Conservation (phyloP, 163 green algal species). For the Coccomyxa subellipsoidea region DNA sequence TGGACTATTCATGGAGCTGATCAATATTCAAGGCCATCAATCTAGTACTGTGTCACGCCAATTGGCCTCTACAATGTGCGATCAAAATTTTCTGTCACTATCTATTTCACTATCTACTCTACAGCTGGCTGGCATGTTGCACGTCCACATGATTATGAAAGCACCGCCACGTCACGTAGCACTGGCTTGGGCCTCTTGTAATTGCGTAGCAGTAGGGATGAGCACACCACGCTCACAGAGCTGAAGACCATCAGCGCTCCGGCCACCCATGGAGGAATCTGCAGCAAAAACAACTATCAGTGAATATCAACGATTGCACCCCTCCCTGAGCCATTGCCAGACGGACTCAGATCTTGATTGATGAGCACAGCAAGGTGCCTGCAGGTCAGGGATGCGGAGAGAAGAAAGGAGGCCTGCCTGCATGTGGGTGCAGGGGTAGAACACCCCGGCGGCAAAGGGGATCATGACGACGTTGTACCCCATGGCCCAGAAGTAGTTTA, state of each 20-base stretch:
- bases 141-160: not conserved
- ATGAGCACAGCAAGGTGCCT: too few relatives aligned
- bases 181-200: slow-evolving; percentile 64
- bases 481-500: slow-evolving; percentile 86
- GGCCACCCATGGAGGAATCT: slow-evolving; percentile 30
- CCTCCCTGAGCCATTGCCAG: too few relatives aligned
- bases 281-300: not conserved
- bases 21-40: too few relatives aligned
- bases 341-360: too few relatives aligned
- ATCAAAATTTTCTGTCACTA: too few relatives aligned
- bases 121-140: too few relatives aligned
- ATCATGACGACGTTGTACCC: slow-evolving; percentile 81
- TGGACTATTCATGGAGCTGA: too few relatives aligned
- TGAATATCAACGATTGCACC: too few relatives aligned
- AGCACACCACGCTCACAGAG: slow-evolving; percentile 83
- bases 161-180: slow-evolving; percentile 34
- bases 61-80: too few relatives aligned
- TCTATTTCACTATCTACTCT: too few relatives aligned
- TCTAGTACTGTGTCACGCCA: too few relatives aligned
- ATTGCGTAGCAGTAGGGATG: slow-evolving; percentile 73
- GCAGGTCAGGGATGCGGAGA: too few relatives aligned
- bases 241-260: slow-evolving; percentile 86
- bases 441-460: slow-evolving; percentile 65
- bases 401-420: slow-evolving; percentile 25
- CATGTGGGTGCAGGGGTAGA: slow-evolving; percentile 62